Conservation (phyloP, 495 filamentous ascomycete genomes). For the Astrocystis sublimbata region DNA sequence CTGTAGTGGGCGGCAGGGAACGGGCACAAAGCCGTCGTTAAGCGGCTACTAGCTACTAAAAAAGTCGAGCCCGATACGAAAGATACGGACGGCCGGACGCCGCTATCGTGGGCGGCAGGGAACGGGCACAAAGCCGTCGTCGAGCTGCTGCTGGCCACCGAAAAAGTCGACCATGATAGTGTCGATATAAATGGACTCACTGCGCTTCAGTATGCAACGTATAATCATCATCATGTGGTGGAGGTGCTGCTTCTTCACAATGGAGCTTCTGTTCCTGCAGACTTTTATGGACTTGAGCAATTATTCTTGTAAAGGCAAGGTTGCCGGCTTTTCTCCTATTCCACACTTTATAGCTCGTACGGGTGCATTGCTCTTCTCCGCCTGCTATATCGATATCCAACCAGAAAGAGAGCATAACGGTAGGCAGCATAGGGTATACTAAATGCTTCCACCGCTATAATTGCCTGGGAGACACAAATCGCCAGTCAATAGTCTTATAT, state of each 20-base stretch:
- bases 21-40: conserved; percentile 2
- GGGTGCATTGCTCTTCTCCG: too few species aligned
- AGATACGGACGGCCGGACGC: conserved; percentile 35
- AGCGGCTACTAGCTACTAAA: conserved; percentile 18
- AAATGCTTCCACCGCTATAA: too few species aligned
- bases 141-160: conserved; percentile 15
- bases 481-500: too few species aligned
- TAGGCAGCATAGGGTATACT: too few species aligned
- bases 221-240: background rate
- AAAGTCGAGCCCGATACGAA: conserved; percentile 24
- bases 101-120: conserved; percentile 31
- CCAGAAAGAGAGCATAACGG: too few species aligned
- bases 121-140: conserved; percentile 1
- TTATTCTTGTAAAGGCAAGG: too few species aligned
- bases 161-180: conserved; percentile 22
- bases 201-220: background rate
- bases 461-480: too few species aligned
- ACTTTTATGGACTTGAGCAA: background rate
- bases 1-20: conserved; percentile 26
- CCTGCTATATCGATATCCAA: too few species aligned
- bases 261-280: background rate
- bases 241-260: background rate
- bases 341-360: too few species aligned
- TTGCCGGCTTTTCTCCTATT: too few species aligned
- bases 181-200: conserved; percentile 18